Base-by-base conservation (phyloP, 768 basidiomycete genomes). In the Russula sp. region DNA sequence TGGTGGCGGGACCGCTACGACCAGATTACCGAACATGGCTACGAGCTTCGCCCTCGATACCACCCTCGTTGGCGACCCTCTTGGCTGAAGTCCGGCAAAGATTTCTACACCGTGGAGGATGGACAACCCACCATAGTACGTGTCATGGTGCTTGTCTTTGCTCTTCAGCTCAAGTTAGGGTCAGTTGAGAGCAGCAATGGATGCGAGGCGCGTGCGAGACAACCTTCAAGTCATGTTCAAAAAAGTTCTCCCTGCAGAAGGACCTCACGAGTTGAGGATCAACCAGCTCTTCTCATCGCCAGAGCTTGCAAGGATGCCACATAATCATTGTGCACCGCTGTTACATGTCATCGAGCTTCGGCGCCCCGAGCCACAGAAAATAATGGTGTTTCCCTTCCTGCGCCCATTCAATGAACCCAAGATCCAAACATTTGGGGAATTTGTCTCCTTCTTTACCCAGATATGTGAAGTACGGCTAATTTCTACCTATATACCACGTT, bases 351-450 rank as follows among this genome's bases (percentile, higher is more conserved):
- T 73, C 2, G 43, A 64, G 18, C 63, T 64, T 32, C 63, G 32
- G 29, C 7, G 41, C 57, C 22, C 20, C 29, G 18, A 61, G 65
- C 22, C 48, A 56, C 8, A 41, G 14, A n/a, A 45, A 20, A 25
- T 72, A 5, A 57, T 78, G 16, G 76, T 76, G 7, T 71, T 75
- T 65, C 76, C 77, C 1, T 58, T 73, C 10, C 54, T 76, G 16
- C 66, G 70, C 1, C 38, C 16, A 3, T 71, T 59, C 58, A 49
- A 72, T 38, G 60, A 72, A 14, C 76, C 75, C 0, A 66, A 46
- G 0, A 73, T 77, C 38, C 61, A 70, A 34, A 76, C 74, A 0
- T 52, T 75, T 7, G 75, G 76, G 0, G 77, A 78, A 65, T 70
- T 67, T 2, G 51, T 77, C 0, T 72, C 70, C 7, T 75, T 70